Evolutionary conservation across 2,329 filamentous ascomycete species (phyloP).

Genomic region (Ascosphaera apis): DNA sequence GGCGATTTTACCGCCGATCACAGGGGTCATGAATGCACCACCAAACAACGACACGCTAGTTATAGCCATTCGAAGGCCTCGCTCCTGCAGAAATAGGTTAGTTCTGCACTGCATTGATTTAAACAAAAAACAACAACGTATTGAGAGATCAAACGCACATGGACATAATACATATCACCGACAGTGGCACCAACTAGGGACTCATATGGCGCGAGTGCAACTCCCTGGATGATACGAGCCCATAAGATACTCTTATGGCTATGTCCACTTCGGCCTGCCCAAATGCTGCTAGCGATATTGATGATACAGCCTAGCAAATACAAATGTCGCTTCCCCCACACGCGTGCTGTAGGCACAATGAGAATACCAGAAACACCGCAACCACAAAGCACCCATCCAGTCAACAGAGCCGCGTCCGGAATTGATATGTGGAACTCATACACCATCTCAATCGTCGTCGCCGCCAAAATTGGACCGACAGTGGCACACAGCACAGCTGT

Average conservation of each 20-base stretch:
- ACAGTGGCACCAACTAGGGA: constrained; percentile 72
- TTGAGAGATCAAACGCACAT: constrained; percentile 30
- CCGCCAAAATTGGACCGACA: constrained; percentile 66
- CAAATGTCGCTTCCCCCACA: constrained; percentile 82
- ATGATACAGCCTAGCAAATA: constrained; percentile 59
- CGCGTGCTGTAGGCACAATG: constrained; percentile 65
- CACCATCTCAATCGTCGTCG: constrained; percentile 60
- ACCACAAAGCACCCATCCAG: constrained; percentile 69
- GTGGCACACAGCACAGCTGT: constrained; percentile 65
- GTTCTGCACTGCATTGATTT: not conserved
- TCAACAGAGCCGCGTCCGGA: constrained; percentile 57
- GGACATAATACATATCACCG: constrained; percentile 77
- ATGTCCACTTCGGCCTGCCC: constrained; percentile 47
- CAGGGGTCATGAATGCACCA: constrained; percentile 55
- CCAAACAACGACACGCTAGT: constrained; percentile 48
- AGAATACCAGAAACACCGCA: constrained; percentile 62
- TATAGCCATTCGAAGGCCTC: constrained; percentile 71
- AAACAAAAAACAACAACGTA: not conserved
- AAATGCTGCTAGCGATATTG: constrained; percentile 49
- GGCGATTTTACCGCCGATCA: constrained; percentile 76
- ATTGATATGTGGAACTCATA: constrained; percentile 42
- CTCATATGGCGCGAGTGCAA: constrained; percentile 74
- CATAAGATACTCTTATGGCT: constrained; percentile 52
- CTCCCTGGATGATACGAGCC: constrained; percentile 64
- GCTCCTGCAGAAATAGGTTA: constrained; percentile 25